Evolutionary conservation across 495 filamentous ascomycete species (phyloP), one percentile per base, ranked within the genome.

Genomic region (Penicillium flavigenum): DNA sequence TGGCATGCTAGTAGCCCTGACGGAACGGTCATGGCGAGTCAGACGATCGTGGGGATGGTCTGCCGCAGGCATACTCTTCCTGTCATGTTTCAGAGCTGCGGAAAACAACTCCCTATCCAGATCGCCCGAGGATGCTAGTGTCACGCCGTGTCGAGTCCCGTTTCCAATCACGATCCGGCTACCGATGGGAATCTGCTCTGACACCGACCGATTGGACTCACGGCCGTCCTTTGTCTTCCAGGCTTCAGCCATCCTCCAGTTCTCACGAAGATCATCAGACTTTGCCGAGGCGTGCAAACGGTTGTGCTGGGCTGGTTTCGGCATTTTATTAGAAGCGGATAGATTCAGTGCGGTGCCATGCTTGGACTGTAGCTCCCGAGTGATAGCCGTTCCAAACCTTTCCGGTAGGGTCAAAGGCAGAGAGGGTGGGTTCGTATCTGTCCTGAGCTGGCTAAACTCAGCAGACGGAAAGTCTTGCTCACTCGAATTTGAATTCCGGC

Each of bases 371-470:
- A 75, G 47, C 31, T 72, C 71, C 50, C 69, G 66, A 1, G 72
- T 72, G 42, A 74, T 67, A 6, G 66, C 65, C n/a, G 64, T 55
- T 4, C 72, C 64, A 57, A 75, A 68, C 12, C 71, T 66, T 49
- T 74, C 71, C 1, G 72, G 67, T 10, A 75, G 47, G 0, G 64
- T 57, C 22, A 68, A 56, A 26, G 68, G 61, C 4, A 75, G 47
- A 41, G 55, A 59, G 8, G 68, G 62, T 16, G 66, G 59, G 24
- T 58, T 27, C 32, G 58, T 38, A 61, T 54, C 50, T 27, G 47
- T 41, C n/a, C 34, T 22, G 31, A 26, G 50, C n/a, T 60, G 50
- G 16, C 31, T 45, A 11, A 24, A 26, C 17, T 59, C 58, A 60
- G 49, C 16, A 11, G 60, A 61, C 48, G 47, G 55, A 11, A 36